A percentile compares a stretch with the other conserved stretches of the same genome.
phyloP scores from a whole-genome alignment of 2,329 filamentous ascomycete genomes.

The Paramyrothecium sp. region DNA sequence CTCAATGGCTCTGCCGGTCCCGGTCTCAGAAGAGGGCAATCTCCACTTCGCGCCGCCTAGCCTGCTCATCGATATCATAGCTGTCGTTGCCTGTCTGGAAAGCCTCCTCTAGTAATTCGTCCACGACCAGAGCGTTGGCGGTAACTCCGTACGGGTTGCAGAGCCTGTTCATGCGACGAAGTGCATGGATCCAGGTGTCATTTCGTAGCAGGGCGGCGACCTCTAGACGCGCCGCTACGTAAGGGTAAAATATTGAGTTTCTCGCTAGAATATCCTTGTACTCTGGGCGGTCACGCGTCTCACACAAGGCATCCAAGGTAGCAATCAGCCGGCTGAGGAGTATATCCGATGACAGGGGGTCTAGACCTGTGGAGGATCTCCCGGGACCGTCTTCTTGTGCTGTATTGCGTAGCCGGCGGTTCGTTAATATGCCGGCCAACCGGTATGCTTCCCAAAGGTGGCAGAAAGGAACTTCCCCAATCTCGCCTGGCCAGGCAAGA shows the following conservation, averaged over 20 bases:
- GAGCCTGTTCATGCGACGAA: constrained; percentile 1
- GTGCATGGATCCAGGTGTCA: constrained; percentile 12
- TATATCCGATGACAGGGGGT: constrained; percentile 4
- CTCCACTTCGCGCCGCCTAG: constrained; percentile 9
- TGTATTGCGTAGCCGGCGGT: constrained; percentile 10
- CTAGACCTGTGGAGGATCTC: background rate
- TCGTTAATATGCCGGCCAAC: constrained; percentile 17
- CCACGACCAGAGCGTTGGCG: constrained; percentile 6
- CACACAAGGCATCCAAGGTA: constrained; percentile 18
- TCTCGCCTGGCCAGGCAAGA: constrained; percentile 19
- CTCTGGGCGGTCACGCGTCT: constrained; percentile 7
- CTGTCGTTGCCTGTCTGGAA: constrained; percentile 9
- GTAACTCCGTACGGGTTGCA: constrained; percentile 13
- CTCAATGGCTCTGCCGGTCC: background rate
- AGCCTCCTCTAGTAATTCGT: constrained; percentile 14
- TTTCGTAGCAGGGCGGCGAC: constrained; percentile 12
- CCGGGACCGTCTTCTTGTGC: background rate
- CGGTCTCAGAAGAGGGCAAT: constrained; percentile 12
- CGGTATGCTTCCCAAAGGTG: constrained; percentile 27
- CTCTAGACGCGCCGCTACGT: constrained; percentile 21
- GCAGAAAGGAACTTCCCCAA: constrained; percentile 20
- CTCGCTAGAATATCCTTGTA: constrained; percentile 15
- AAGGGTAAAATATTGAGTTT: constrained; percentile 24
- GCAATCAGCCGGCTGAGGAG: constrained; percentile 21
- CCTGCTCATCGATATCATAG: constrained; percentile 12